Base-by-base conservation (phyloP, 352 stramenopile genomes). In the Phytophthora palmivora region DNA sequence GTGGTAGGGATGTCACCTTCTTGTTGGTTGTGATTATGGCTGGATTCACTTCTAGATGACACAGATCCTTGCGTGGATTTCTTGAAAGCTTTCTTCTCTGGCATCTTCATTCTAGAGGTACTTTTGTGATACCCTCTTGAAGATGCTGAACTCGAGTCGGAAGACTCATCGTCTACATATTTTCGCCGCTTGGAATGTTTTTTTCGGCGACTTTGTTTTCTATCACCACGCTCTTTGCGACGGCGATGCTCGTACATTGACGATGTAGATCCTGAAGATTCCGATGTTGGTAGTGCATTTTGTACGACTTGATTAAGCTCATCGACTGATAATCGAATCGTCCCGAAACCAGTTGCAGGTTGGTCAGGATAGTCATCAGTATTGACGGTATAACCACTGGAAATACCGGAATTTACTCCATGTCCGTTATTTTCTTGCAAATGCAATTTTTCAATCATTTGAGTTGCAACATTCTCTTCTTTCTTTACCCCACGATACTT, bases 261-360 rank as follows among this genome's bases (percentile, higher is more conserved):
- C 0, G 66, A 74, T 1, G 63, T 58, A 8, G 65, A 72, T 33
- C 82, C 72, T 0, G 76, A 84, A 21, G 70, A 74, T 22, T 79
- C 66, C 1, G 67, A 75, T 0, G 66, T 64, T 11, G 72, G 76
- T 3, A 84, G 32, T 1, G 70, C 72, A 12, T 84, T 70, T 6
- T 77, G 59, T 7, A 71, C 60, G 26, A 80, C 76, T 48, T 54
- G 38, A 2, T 64, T 33, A 11, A 70, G n/a, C 0, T 70, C 68
- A 16, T 75, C 56, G 11, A 65, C 43, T 1, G 57, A 70, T 28
- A 74, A 36, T 9, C 37, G 53, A 12, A 52, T 72, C 21, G 60
- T 68, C 0, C 61, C 55, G 22, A 72, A 64, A n/a, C 42, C 30
- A 15, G 48, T 54, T 24, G n/a, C 38, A 30, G 22, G 9, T 30